Evolutionary conservation across 768 basidiomycete genomes (phyloP), one percentile per base, ranked within the genome.

Genomic region (Tulasnella sp.): DNA sequence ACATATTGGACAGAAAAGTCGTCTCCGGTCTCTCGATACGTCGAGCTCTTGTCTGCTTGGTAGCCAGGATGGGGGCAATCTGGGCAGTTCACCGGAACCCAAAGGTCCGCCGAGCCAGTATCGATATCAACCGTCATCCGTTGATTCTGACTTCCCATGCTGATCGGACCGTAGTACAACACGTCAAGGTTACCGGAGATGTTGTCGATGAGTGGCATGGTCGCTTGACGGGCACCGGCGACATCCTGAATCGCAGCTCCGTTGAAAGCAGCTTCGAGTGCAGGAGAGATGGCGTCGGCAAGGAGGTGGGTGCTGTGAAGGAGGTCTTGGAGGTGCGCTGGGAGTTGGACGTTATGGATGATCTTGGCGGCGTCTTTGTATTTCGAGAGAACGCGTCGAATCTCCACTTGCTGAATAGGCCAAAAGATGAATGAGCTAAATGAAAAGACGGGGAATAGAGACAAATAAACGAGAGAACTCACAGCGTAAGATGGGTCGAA

Each of bases 81-180:
- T 1, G 61, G 55, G 39, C 75, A 76, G 13, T 32, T 37, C 15
- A 76, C 75, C 0, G 75, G 75, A n/a, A 67, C 82, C 89, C 91
- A 92, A n/a, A 91, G 85, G 82, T 93, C 92, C 44, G 88, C 85
- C 9, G 89, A 90, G 73, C 91, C 90, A 3, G 91, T 92, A 82
- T 93, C 92, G 80, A 92, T 84, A 82, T 91, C 88, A 44, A 92
- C 86, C 2, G 86, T 84, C 23, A 92, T 81, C 29, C 80, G 74
- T 82, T 91, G 90, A 0, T 84, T 80, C 0, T 88, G 88, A 23
- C 89, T 89, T 13, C 92, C 92, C 74, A 92, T 85, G 6, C 80
- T 46, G 70, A 91, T 75, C 11, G 82, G 79, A 2, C 87, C 88
- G 75, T 87, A 89, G 81, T 90, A 90, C 75, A 87, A 82, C 39